Evolutionary conservation across 2,329 filamentous ascomycete genomes (phyloP).

Genomic region (Penicillium thymicola): DNA sequence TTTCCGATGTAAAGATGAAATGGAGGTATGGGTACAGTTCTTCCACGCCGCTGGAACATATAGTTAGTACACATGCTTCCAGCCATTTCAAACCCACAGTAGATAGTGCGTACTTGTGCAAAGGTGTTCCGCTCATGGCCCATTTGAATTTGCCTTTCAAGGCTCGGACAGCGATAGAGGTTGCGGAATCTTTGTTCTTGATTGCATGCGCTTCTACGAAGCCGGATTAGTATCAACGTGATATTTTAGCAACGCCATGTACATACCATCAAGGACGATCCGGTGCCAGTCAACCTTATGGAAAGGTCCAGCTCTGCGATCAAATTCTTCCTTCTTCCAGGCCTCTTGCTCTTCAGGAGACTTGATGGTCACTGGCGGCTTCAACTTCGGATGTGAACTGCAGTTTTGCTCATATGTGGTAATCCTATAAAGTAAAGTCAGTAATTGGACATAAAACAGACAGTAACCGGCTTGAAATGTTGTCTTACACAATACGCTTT

Average conservation of each 20-base stretch:
- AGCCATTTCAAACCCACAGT: no score
- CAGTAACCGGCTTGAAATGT: background rate
- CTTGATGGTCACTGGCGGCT: constrained; percentile 15
- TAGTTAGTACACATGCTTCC: background rate
- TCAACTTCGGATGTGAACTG: constrained; percentile 30
- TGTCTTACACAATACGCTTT: background rate
- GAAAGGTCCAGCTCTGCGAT: constrained; percentile 28
- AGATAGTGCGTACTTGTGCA: constrained; percentile 33
- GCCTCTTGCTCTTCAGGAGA: constrained; percentile 18
- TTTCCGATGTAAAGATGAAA: constrained; percentile 35
- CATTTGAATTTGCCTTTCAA: constrained; percentile 38
- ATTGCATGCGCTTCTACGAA: constrained; percentile 35
- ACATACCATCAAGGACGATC: constrained; percentile 42
- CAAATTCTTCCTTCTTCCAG: constrained; percentile 25
- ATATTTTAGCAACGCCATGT: background rate
- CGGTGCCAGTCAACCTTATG: constrained; percentile 37
- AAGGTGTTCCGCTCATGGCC: constrained; percentile 40
- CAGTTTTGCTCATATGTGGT: constrained; percentile 40
- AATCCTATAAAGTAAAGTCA: constrained; percentile 22
- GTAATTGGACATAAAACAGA: background rate
- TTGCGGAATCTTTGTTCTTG: constrained; percentile 34
- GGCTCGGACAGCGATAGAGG: constrained; percentile 36
- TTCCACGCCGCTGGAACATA: constrained; percentile 24
- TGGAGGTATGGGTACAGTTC: constrained; percentile 41
- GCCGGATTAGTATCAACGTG: background rate